Evolutionary conservation across 106 monocot species (phyloP).

Genomic region (Dactylorhiza incarnata): DNA sequence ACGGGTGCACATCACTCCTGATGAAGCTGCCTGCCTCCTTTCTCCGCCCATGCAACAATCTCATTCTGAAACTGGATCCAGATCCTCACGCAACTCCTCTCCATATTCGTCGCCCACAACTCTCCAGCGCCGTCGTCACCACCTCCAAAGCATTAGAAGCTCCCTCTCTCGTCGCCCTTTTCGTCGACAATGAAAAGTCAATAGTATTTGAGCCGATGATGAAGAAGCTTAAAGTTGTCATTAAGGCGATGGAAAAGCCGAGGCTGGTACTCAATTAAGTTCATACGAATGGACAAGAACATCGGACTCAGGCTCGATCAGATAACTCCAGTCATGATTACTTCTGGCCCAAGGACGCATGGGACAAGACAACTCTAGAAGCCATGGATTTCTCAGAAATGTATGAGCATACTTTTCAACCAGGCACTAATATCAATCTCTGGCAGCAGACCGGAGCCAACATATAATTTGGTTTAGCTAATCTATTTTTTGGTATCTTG

Average conservation of each 20-base stretch:
- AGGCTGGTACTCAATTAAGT: conserved; percentile 25
- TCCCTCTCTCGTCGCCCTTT: no score
- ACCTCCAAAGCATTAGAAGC: no score
- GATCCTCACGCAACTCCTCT: no score
- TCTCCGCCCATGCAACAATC: no score
- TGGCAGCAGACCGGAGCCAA: conserved; percentile 62
- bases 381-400: conserved; percentile 48
- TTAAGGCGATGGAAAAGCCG: conserved; percentile 33
- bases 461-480: not conserved
- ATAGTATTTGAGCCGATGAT: not conserved
- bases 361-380: conserved; percentile 55
- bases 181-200: not conserved
- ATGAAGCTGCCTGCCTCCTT: no score
- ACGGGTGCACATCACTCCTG: no score
- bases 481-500: no score
- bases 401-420: conserved; percentile 50
- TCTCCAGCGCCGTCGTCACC: no score
- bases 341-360: conserved; percentile 63
- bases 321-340: conserved; percentile 42
- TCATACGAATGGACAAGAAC: conserved; percentile 39
- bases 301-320: conserved; percentile 47
- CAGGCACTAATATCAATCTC: conserved; percentile 67
- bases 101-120: not conserved
- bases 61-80: no score
- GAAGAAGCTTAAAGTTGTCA: conserved; percentile 31